Base-by-base conservation (phyloP, 108 stramenopile genomes). In the Nitzschia sp. region DNA sequence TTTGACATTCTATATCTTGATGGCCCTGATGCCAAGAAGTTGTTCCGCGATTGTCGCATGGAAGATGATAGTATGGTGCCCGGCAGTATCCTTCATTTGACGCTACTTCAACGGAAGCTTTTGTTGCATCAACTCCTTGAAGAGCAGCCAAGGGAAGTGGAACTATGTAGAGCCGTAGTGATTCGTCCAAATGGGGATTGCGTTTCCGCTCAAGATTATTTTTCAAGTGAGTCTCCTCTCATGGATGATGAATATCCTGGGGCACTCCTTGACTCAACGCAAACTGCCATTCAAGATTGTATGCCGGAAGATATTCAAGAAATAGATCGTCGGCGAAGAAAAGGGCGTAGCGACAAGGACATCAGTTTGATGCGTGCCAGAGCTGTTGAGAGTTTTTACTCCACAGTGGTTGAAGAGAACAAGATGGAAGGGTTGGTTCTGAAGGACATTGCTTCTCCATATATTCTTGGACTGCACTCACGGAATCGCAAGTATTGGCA, bases 391-490 rank as follows among this genome's bases (percentile, higher is more conserved):
- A 40, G 51, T 29, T 84, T 83, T 26, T 94, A 86, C 51, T 60
- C 51, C 17, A 51, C 80, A 34, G 79, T 89, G 14, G 93, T 94
- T 3, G 86, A 88, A 55, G 64, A 67, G 10, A 55, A 82, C 53
- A 71, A 78, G 15, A 63, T 79, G 72, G 93, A 94, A 80, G 93
- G 93, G 0, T 41, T 94, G 5, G 60, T 94, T 10, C 52, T 94
- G 15, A 94, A 94, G 56, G 90, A 94, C 72, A 64, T 94, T 8
- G 76, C 85, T 2, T 77, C 88, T n/a, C 89, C 90, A 3, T 84
- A 84, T 43, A 46, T 80, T 44, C 66, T 94, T 7, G 90, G 85
- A 20, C 67, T 68, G 11, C 44, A 42, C 20, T 83, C 81, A 7
- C 53, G 87, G 19, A 63, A 60, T 8, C 67, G 85, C 15, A 75